Evolutionary conservation across 768 basidiomycete species (phyloP).

Genomic region (Pleurotus cornucopiae): DNA sequence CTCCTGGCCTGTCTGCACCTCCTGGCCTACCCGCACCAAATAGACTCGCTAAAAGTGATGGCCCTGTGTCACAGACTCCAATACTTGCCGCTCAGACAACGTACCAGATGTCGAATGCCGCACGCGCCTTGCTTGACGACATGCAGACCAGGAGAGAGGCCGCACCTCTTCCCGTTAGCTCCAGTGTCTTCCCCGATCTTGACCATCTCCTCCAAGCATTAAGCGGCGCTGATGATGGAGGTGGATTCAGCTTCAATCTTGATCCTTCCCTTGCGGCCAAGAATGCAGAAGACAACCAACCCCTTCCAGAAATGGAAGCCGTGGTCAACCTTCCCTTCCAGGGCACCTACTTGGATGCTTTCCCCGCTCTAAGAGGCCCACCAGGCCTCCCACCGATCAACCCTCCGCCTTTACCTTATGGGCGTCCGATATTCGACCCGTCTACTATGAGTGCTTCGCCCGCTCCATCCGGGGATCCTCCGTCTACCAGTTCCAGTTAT

Average conservation of each 20-base stretch:
- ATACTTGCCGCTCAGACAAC: slow-evolving; percentile 52
- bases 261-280: slow-evolving; percentile 69
- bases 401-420: slow-evolving; percentile 50
- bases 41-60: slow-evolving; percentile 44
- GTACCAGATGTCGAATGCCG: slow-evolving; percentile 86
- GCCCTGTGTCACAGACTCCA: slow-evolving; percentile 48
- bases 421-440: slow-evolving; percentile 56
- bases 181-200: slow-evolving; percentile 84
- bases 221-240: slow-evolving; percentile 54
- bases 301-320: slow-evolving; percentile 48
- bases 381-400: slow-evolving; percentile 29
- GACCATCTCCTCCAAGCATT: slow-evolving; percentile 79
- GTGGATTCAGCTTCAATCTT: slow-evolving; percentile 83
- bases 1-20: slow-evolving; percentile 36
- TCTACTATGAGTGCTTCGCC: slow-evolving; percentile 33
- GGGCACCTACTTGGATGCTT: slow-evolving; percentile 66
- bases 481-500: slow-evolving; percentile 49
- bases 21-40: slow-evolving; percentile 61
- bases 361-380: slow-evolving; percentile 52
- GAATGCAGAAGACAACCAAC: slow-evolving; percentile 33
- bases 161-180: slow-evolving; percentile 32
- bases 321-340: slow-evolving; percentile 54
- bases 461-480: slow-evolving; percentile 35
- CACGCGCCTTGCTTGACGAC: slow-evolving; percentile 80
- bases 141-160: slow-evolving; percentile 72